phyloP scores from a whole-genome alignment of 2,329 filamentous ascomycete genomes.

The Colletotrichum sp. region DNA sequence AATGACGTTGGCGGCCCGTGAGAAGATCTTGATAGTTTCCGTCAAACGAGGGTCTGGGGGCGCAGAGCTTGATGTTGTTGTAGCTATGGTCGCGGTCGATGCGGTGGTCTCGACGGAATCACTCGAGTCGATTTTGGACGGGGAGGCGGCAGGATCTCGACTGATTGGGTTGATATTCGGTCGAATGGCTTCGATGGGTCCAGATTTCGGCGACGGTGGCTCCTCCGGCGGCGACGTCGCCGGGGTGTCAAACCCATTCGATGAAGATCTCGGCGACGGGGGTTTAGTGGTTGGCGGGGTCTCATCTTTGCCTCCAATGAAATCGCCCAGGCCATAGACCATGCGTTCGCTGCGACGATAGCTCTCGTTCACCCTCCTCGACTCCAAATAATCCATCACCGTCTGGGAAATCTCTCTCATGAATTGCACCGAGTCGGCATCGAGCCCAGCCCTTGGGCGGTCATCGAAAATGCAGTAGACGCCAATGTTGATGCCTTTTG shows the following conservation, averaged over 20 bases:
- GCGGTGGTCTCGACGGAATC: slow-evolving; percentile 16
- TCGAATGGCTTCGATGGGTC: neutral
- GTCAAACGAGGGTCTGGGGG: slow-evolving; percentile 18
- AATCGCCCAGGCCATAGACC: slow-evolving; percentile 38
- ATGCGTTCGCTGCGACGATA: slow-evolving; percentile 40
- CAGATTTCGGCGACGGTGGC: neutral
- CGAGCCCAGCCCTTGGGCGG: slow-evolving; percentile 30
- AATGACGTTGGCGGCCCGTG: slow-evolving; percentile 48
- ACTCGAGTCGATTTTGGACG: slow-evolving; percentile 9
- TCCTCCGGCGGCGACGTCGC: neutral
- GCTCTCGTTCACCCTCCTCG: slow-evolving; percentile 30
- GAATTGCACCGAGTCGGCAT: slow-evolving; percentile 27
- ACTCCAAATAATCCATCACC: slow-evolving; percentile 43
- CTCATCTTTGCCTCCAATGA: slow-evolving; percentile 35
- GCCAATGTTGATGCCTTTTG: slow-evolving; percentile 46
- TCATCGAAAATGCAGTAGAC: slow-evolving; percentile 39
- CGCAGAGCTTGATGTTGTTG: slow-evolving; percentile 15
- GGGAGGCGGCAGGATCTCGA: neutral
- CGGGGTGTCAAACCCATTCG: neutral
- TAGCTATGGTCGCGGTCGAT: slow-evolving; percentile 4
- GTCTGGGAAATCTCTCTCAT: slow-evolving; percentile 35
- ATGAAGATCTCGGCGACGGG: neutral
- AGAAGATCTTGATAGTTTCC: slow-evolving; percentile 35
- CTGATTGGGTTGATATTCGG: slow-evolving; percentile 12
- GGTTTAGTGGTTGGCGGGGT: neutral